Percentiles rank a stretch among this genome's conserved stretches.
These are phyloP conservation scores for Turnera subulata DNA, from an alignment of 345 rosid genomes.

Conservation along the genomic window DNA sequence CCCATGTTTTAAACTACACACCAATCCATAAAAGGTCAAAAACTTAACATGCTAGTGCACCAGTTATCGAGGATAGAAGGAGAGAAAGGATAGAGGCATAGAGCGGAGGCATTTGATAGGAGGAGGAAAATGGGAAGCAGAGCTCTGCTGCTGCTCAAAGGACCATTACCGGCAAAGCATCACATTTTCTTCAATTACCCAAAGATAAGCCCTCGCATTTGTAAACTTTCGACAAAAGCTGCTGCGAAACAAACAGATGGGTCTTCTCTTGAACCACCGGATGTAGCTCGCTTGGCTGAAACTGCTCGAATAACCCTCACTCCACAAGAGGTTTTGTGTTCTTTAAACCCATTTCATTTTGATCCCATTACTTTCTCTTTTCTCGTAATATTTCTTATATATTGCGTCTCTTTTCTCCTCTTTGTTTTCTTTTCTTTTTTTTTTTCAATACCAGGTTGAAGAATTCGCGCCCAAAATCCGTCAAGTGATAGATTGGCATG, in stretches of 20 bases:
- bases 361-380: background rate
- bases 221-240: constrained; percentile 34
- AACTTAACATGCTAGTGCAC: no score
- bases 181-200: constrained; percentile 1
- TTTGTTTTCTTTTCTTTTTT: background rate
- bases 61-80: no score
- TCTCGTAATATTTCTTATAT: background rate
- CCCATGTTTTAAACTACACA: no score
- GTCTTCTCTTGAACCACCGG: constrained; percentile 60
- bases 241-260: constrained; percentile 4
- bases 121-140: constrained; percentile 13
- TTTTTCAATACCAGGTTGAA: constrained; percentile 36
- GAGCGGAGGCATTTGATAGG: background rate
- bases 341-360: background rate
- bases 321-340: constrained; percentile 44
- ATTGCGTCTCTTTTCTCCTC: background rate
- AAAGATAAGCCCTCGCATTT: constrained; percentile 5
- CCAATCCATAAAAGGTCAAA: no score
- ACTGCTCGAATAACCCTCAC: constrained; percentile 81
- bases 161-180: constrained; percentile 13
- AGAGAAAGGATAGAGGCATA: background rate
- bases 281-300: constrained; percentile 59
- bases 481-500: constrained; percentile 67
- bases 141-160: constrained; percentile 22
- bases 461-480: constrained; percentile 66